Evolutionary conservation across 2,329 filamentous ascomycete genomes (phyloP).

Genomic region (Aspergillus vadensis): DNA sequence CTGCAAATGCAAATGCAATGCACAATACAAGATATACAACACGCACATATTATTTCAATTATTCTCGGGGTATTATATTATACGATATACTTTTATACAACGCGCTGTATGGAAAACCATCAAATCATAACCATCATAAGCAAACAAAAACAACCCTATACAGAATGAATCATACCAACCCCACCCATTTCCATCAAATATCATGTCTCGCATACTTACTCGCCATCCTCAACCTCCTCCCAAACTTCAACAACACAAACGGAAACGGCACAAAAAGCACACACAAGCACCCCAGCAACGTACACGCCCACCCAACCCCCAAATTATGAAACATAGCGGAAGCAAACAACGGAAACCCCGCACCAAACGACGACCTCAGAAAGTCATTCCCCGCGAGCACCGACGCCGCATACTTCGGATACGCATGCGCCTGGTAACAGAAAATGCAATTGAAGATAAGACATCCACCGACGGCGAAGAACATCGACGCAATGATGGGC

Average conservation of each 20-base stretch:
- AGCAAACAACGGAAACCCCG: conserved; percentile 34
- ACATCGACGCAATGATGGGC: conserved; percentile 62
- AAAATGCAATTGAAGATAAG: conserved; percentile 72
- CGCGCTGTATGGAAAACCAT: not conserved
- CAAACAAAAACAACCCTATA: too few relatives aligned
- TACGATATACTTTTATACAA: too few relatives aligned
- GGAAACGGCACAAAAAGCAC: conserved; percentile 43
- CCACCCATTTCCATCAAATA: conserved; percentile 11
- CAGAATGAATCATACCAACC: too few relatives aligned
- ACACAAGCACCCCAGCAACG: conserved; percentile 31
- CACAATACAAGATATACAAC: too few relatives aligned
- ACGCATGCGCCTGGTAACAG: conserved; percentile 72
- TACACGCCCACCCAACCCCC: conserved; percentile 34
- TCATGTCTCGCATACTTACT: conserved; percentile 28
- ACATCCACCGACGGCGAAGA: conserved; percentile 71
- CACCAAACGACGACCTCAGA: conserved; percentile 61
- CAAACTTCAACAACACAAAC: conserved; percentile 30
- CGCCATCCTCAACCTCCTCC: conserved; percentile 21
- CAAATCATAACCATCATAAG: not conserved
- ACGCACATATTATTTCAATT: too few relatives aligned
- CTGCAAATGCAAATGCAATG: too few relatives aligned
- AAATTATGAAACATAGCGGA: conserved; percentile 38
- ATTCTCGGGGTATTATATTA: too few relatives aligned
- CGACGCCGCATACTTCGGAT: conserved; percentile 69
- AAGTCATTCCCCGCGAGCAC: conserved; percentile 74